Evolutionary conservation across 2,329 filamentous ascomycete genomes (phyloP).

Genomic region (Talaromyces verruculosus): DNA sequence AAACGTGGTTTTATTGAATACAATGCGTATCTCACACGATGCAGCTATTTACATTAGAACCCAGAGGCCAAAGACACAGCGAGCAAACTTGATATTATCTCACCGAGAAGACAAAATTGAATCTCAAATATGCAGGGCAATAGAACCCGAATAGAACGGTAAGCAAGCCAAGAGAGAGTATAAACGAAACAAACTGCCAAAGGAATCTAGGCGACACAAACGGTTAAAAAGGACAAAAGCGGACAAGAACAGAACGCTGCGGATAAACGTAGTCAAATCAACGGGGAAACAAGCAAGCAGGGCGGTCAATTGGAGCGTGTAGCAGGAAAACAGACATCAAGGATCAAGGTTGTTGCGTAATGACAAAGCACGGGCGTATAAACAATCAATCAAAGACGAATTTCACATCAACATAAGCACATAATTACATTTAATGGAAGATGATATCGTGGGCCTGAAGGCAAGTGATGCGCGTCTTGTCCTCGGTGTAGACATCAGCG

Average conservation of each 20-base stretch:
- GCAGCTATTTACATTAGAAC: conserved; percentile 9
- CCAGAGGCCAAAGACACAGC: background rate
- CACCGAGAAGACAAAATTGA: background rate
- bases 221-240: background rate
- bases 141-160: background rate
- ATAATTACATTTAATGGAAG: conserved; percentile 27
- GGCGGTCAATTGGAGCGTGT: background rate
- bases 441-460: conserved; percentile 62
- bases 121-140: background rate
- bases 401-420: conserved; percentile 16
- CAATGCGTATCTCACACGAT: conserved; percentile 5
- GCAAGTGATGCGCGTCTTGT: conserved; percentile 78
- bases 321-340: background rate
- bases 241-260: conserved; percentile 5
- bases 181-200: background rate
- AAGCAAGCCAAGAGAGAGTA: background rate
- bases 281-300: background rate
- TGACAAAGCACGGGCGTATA: background rate
- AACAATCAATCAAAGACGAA: background rate
- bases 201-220: background rate
- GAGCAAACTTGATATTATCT: conserved; percentile 7
- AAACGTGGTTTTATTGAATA: background rate
- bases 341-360: background rate
- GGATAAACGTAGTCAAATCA: background rate
- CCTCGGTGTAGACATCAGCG: conserved; percentile 77